Conservation (phyloP, 2,329 filamentous ascomycete species). For the Monosporascus cannonballus region DNA sequence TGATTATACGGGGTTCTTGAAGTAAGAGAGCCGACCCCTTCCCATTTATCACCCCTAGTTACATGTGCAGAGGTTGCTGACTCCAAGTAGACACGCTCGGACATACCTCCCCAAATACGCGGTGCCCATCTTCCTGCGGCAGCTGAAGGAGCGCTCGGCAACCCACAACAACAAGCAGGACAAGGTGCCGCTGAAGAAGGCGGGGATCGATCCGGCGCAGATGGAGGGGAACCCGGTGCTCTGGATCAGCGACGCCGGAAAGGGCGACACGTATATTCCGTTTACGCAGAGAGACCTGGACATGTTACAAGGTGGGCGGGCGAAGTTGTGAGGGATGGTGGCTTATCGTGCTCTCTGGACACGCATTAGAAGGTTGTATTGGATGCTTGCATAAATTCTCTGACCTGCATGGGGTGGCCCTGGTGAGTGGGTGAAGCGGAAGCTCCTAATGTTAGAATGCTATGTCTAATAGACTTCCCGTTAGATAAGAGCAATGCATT, state of each 20-base stretch:
- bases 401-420: too few species aligned
- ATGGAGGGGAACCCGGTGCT: conserved; percentile 37
- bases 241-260: conserved; percentile 54
- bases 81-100: conserved; percentile 39
- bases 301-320: conserved; percentile 35
- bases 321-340: conserved; percentile 33
- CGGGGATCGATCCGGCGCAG: conserved; percentile 56
- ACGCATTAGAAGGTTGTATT: too few species aligned
- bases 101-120: conserved; percentile 64
- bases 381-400: too few species aligned
- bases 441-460: too few species aligned
- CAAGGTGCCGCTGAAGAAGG: conserved; percentile 62
- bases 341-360: too few species aligned
- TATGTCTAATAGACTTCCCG: too few species aligned
- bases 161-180: conserved; percentile 79
- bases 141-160: conserved; percentile 51
- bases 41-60: neutral
- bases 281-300: conserved; percentile 57
- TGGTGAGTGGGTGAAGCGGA: too few species aligned
- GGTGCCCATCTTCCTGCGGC: conserved; percentile 65
- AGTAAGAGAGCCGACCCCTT: conserved; percentile 22
- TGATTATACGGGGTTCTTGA: conserved; percentile 54
- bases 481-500: too few species aligned
- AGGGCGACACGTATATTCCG: conserved; percentile 48
- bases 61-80: neutral